A percentile compares a stretch with the other conserved stretches of the same genome.
phyloP scores from a whole-genome alignment of 768 basidiomycete genomes.

The Lactarius quietus region DNA sequence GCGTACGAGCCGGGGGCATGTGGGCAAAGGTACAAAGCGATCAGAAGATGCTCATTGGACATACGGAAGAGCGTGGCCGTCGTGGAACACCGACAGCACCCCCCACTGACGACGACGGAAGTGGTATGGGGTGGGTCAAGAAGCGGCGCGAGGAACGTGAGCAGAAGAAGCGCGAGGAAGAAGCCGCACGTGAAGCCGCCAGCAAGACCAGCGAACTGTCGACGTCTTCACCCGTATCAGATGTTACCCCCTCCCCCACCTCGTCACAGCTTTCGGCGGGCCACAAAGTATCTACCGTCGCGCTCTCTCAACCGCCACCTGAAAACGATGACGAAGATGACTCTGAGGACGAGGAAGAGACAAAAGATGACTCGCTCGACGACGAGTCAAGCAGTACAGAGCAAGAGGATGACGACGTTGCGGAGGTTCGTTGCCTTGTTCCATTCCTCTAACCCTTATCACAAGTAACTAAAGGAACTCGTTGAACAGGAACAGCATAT shows the following conservation, averaged over 20 bases:
- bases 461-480: not conserved
- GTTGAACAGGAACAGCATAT: conserved; percentile 12
- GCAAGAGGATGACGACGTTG: conserved; percentile 30
- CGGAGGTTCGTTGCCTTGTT: conserved; percentile 32
- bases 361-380: conserved; percentile 13
- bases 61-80: conserved; percentile 10
- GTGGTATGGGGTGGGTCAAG: conserved; percentile 81
- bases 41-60: conserved; percentile 24
- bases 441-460: not conserved
- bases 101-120: conserved; percentile 64
- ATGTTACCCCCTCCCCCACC: not conserved
- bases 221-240: not conserved
- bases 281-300: conserved; percentile 2
- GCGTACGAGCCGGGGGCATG: conserved; percentile 31
- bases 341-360: conserved; percentile 20
- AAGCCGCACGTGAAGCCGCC: conserved; percentile 30
- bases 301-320: not conserved
- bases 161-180: conserved; percentile 41
- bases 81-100: conserved; percentile 30
- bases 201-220: conserved; percentile 28
- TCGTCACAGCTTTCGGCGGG: not conserved
- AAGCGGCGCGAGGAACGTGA: conserved; percentile 54
- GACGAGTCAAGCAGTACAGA: conserved; percentile 22
- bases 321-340: conserved; percentile 30
- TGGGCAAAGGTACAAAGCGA: conserved; percentile 27